Conservation (phyloP, 208 protist species). For the Strigomonas galati region DNA sequence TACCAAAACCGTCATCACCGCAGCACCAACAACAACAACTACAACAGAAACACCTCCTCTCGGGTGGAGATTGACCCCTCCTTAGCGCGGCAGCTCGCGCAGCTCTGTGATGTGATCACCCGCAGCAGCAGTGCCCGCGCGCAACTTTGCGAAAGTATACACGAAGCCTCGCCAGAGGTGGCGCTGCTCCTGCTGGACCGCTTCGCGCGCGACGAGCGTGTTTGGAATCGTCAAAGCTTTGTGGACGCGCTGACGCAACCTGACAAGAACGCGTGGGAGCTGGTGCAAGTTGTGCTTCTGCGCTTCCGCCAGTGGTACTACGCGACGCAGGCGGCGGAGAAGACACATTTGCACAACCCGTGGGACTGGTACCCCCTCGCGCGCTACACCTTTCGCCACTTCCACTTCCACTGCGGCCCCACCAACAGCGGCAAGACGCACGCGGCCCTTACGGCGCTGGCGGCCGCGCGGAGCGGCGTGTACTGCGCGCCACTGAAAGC, state of each 20-base stretch:
- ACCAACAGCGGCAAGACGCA: constrained; percentile 96
- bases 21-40: too few relatives aligned
- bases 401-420: constrained; percentile 90
- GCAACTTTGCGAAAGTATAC: constrained; percentile 45
- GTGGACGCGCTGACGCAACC: constrained; percentile 17
- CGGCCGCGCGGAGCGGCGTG: constrained; percentile 63
- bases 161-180: constrained; percentile 65
- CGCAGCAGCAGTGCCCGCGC: constrained; percentile 43
- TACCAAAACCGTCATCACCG: too few relatives aligned
- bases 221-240: constrained; percentile 26
- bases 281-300: constrained; percentile 31
- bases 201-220: constrained; percentile 42
- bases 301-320: constrained; percentile 66
- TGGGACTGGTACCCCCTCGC: constrained; percentile 87
- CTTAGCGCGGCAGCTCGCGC: not conserved
- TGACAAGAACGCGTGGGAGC: constrained; percentile 4
- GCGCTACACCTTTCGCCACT: constrained; percentile 58
- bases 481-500: constrained; percentile 95
- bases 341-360: constrained; percentile 62
- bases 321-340: constrained; percentile 41
- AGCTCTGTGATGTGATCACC: constrained; percentile 47
- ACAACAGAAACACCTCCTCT: too few relatives aligned
- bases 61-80: not conserved
- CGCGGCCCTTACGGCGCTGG: constrained; percentile 64
- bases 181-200: constrained; percentile 43